These are phyloP conservation scores for Bipolaris bicolor DNA, from an alignment of 2,329 filamentous ascomycete genomes.

Conservation along the genomic window DNA sequence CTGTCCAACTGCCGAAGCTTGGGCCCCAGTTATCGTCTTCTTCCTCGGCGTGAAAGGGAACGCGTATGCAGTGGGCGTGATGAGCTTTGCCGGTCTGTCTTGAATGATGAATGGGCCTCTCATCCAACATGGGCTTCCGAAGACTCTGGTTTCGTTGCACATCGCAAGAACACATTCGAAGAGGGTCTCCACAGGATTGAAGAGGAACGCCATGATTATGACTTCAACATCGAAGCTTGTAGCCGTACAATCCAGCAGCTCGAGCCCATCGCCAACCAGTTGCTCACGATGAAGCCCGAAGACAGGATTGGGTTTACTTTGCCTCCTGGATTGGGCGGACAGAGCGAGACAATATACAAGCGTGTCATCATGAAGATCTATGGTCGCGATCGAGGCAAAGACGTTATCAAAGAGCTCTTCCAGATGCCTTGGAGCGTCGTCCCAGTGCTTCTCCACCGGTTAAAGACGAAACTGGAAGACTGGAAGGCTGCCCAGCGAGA, in stretches of 20 bases:
- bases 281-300: slow-evolving; percentile 74
- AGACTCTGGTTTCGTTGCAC: slow-evolving; percentile 95
- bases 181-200: slow-evolving; percentile 95
- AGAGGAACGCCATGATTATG: slow-evolving; percentile 97
- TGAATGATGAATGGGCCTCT: slow-evolving; percentile 98
- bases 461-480: slow-evolving; percentile 96
- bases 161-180: slow-evolving; percentile 94
- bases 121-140: slow-evolving; percentile 99
- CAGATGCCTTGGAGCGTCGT: slow-evolving; percentile 83
- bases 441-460: slow-evolving; percentile 81
- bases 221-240: slow-evolving; percentile 97
- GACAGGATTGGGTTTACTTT: slow-evolving; percentile 80
- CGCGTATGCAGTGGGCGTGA: slow-evolving; percentile 94
- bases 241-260: slow-evolving; percentile 94
- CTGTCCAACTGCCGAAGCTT: slow-evolving; percentile 95
- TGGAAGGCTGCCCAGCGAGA: slow-evolving; percentile 97
- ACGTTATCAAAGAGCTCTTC: slow-evolving; percentile 88
- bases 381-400: slow-evolving; percentile 78
- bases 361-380: slow-evolving; percentile 98
- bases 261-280: slow-evolving; percentile 90
- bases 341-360: slow-evolving; percentile 96
- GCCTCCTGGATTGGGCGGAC: slow-evolving; percentile 82
- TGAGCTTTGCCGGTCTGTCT: slow-evolving; percentile 87
- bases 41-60: slow-evolving; percentile 88
- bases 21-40: slow-evolving; percentile 89